Percentiles rank a stretch among this genome's conserved stretches.
Conservation (phyloP, 306 rosid genomes). For the Corylus americana region DNA sequence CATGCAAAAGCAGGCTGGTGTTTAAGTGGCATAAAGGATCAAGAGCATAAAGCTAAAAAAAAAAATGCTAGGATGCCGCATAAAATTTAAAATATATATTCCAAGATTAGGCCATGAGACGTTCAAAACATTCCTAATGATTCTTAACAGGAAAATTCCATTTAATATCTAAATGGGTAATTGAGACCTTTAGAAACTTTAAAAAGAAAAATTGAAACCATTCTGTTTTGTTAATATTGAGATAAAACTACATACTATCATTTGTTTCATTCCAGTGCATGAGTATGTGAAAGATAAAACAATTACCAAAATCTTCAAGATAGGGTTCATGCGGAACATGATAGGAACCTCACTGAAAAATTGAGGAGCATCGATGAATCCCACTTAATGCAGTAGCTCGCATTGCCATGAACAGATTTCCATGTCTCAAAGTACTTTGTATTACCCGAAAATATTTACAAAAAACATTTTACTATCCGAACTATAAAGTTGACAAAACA, state of each 20-base stretch:
- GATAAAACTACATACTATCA: neutral
- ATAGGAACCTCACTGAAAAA: neutral
- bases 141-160: neutral
- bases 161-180: neutral
- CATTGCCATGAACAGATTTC: neutral
- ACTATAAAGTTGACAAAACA: neutral
- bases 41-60: neutral
- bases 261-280: neutral
- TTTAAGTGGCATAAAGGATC: neutral
- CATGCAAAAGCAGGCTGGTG: constrained; percentile 1
- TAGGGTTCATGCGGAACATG: neutral
- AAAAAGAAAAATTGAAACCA: neutral
- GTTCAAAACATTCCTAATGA: neutral
- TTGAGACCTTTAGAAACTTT: neutral
- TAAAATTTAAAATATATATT: neutral
- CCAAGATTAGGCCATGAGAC: neutral
- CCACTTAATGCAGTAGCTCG: neutral
- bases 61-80: neutral
- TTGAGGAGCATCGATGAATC: neutral
- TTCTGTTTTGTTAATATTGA: neutral
- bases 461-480: neutral
- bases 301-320: neutral
- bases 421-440: neutral
- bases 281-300: neutral
- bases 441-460: neutral